Conservation (phyloP, 192 early-diverging fungal species). For the Rhizoclosmatium globosum region DNA sequence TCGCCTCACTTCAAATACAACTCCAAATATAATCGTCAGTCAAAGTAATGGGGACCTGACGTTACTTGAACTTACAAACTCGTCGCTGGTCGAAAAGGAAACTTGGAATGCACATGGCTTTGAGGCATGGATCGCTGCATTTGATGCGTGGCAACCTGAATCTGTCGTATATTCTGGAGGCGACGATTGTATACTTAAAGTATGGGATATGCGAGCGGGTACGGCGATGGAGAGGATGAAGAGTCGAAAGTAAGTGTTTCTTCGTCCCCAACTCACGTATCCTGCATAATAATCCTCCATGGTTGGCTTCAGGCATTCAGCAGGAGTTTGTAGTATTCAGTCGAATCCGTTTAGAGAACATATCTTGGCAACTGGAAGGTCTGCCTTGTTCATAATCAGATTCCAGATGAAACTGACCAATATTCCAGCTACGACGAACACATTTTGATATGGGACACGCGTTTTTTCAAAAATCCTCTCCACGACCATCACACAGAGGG, state of each 20-base stretch:
- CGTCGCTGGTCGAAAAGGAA: constrained; percentile 40
- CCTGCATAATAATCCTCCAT: background rate
- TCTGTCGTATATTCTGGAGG: constrained; percentile 81
- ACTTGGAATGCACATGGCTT: constrained; percentile 87
- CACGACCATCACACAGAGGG: constrained; percentile 76
- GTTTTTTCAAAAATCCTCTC: constrained; percentile 80
- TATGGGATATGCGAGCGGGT: constrained; percentile 83
- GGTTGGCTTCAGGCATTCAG: constrained; percentile 66
- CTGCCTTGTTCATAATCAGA: constrained; percentile 15
- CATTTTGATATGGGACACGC: constrained; percentile 90
- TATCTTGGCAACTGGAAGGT: constrained; percentile 87
- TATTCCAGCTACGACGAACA: constrained; percentile 87
- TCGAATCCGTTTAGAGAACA: constrained; percentile 80
- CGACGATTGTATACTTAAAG: constrained; percentile 87
- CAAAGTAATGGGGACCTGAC: constrained; percentile 79
- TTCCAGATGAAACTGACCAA: background rate
- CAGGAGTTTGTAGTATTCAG: constrained; percentile 92
- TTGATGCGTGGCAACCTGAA: constrained; percentile 78
- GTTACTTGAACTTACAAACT: constrained; percentile 45
- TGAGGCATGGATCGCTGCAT: constrained; percentile 95
- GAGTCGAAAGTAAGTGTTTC: constrained; percentile 59
- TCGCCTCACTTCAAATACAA: constrained; percentile 38
- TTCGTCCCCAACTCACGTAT: background rate
- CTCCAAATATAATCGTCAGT: constrained; percentile 65
- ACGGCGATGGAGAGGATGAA: constrained; percentile 62